A percentile compares a stretch with the other conserved stretches of the same genome.
phyloP scores from a whole-genome alignment of 345 rosid genomes.

The Balakata baccata region DNA sequence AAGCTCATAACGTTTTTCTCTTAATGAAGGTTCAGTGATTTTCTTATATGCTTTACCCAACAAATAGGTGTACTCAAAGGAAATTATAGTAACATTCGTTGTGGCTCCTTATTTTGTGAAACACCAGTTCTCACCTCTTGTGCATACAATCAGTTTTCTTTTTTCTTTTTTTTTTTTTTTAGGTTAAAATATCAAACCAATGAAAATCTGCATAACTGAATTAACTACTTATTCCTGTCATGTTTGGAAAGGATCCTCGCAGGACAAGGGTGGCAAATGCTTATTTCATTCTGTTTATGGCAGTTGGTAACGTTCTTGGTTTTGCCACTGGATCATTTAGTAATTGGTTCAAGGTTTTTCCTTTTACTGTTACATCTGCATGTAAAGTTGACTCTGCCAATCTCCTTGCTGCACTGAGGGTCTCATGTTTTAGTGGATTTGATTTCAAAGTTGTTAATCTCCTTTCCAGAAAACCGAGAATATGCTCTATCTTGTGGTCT shows the following conservation, averaged over 20 bases:
- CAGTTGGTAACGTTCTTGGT: constrained; percentile 87
- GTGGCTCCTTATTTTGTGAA: not conserved
- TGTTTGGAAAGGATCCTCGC: constrained; percentile 77
- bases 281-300: constrained; percentile 90
- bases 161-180: not conserved
- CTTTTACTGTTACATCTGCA: constrained; percentile 70
- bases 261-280: constrained; percentile 93
- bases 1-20: not conserved
- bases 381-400: constrained; percentile 81
- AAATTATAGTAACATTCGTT: not conserved
- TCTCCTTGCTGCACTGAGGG: constrained; percentile 45
- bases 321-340: constrained; percentile 86
- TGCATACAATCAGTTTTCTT: not conserved
- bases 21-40: not conserved
- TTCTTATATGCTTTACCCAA: not conserved
- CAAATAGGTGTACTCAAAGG: not conserved
- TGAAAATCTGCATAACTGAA: not conserved
- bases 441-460: constrained; percentile 3
- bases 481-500: not conserved
- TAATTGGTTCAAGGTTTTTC: constrained; percentile 82
- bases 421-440: constrained; percentile 5
- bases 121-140: not conserved
- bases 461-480: not conserved
- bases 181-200: not conserved
- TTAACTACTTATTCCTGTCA: constrained; percentile 25